phyloP scores from a whole-genome alignment of 163 green algal species.

The Botryococcus braunii region DNA sequence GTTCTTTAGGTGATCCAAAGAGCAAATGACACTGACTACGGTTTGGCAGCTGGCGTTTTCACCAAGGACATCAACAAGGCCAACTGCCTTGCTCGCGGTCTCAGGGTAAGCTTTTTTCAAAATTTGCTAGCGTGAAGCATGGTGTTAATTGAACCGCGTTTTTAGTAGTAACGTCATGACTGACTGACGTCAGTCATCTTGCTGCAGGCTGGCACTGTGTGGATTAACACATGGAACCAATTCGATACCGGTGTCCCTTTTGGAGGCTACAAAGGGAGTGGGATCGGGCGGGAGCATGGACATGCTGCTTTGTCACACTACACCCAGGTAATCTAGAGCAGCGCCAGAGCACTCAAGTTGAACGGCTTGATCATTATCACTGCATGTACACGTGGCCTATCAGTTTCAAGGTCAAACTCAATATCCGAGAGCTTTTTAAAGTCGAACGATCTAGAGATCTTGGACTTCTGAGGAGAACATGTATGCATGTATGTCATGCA shows the following conservation, averaged over 20 bases:
- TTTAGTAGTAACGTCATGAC: too few species aligned
- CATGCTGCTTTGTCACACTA: slow-evolving; percentile 31
- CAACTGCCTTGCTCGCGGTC: slow-evolving; percentile 25
- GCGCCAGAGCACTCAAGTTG: neutral
- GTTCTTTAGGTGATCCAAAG: slow-evolving; percentile 15
- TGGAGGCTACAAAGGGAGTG: slow-evolving; percentile 45
- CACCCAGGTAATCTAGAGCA: slow-evolving; percentile 28
- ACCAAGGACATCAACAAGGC: slow-evolving; percentile 38
- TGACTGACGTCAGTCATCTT: too few species aligned
- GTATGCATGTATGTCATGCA: too few species aligned
- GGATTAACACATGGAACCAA: slow-evolving; percentile 45
- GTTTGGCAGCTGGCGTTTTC: slow-evolving; percentile 53
- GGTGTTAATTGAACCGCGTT: too few species aligned
- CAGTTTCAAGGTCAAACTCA: too few species aligned
- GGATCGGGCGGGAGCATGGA: slow-evolving; percentile 45
- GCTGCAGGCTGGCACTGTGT: slow-evolving; percentile 53
- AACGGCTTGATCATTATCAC: neutral
- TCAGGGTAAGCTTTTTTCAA: too few species aligned
- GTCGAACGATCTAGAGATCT: too few species aligned
- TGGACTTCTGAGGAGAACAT: too few species aligned
- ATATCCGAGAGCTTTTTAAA: too few species aligned
- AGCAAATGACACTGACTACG: slow-evolving; percentile 48
- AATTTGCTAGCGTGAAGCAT: too few species aligned
- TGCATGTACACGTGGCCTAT: too few species aligned
- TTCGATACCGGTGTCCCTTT: slow-evolving; percentile 35